Evolutionary conservation across 345 rosid species (phyloP).

Genomic region (Heritiera littoralis): DNA sequence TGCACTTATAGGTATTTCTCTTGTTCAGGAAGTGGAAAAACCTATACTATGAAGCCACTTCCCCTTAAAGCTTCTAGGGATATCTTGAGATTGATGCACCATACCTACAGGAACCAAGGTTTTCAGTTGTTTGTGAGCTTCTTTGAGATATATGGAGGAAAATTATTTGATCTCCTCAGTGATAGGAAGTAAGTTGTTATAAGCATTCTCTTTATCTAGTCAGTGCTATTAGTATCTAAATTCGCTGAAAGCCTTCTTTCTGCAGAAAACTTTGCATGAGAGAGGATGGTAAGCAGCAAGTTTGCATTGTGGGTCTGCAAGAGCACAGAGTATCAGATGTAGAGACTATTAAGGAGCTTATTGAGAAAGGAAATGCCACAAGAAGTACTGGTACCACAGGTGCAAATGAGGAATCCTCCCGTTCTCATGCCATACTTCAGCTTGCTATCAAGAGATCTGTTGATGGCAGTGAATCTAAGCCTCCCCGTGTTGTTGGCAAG

Average conservation of each 20-base stretch:
- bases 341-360: constrained; percentile 85
- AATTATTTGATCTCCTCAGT: constrained; percentile 85
- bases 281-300: constrained; percentile 98
- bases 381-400: constrained; percentile 49
- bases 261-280: constrained; percentile 91
- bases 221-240: neutral
- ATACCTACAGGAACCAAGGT: constrained; percentile 91
- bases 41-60: constrained; percentile 95
- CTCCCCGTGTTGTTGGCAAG: constrained; percentile 86
- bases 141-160: constrained; percentile 97
- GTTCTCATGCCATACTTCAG: constrained; percentile 40
- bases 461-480: constrained; percentile 81
- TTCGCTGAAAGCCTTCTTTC: constrained; percentile 23
- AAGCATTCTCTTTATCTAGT: neutral
- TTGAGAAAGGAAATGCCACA: constrained; percentile 88
- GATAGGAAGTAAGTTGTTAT: constrained; percentile 81
- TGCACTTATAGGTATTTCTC: constrained; percentile 13
- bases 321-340: constrained; percentile 91
- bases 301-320: constrained; percentile 93
- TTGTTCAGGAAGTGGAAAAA: constrained; percentile 91
- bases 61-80: constrained; percentile 95
- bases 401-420: too few relatives aligned
- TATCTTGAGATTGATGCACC: constrained; percentile 94
- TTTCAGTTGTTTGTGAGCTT: constrained; percentile 92
- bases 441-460: constrained; percentile 82